Evolutionary conservation across 441 rosid species (phyloP), one percentile per base, ranked within the genome.

Genomic region (Daphne laureola): DNA sequence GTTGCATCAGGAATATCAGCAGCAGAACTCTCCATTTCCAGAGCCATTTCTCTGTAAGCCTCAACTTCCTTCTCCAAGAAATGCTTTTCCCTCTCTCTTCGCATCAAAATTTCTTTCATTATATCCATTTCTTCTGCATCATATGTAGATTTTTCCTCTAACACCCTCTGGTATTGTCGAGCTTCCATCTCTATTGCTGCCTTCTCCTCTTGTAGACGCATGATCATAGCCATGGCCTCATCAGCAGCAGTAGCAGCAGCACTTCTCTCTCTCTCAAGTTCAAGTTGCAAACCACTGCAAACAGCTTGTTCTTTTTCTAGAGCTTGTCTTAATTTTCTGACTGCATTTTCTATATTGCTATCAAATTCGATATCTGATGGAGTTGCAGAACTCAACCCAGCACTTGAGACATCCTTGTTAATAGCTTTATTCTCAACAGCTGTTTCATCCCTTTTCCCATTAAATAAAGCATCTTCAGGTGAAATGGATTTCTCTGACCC

Each of bases 1-100:
- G 38, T 9, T 31, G 38, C 1, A 31, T 31, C 38, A 27, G 52
- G 53, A 27, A 53, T 55, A 55, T 73, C 76, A 52, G 70, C 59
- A 26, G 71, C 77, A 42, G 63, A 53, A 63, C 65, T 72, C 65
- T 77, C 81, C 38, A 62, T 74, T 12, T 62, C 72, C 38, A 75
- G 75, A 64, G 70, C 51, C 62, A 78, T 59, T 73, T 75, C 73
- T 64, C 84, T 74, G 53, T 78, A 81, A 16, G 69, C 60, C 61
- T 85, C 98, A 65, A 81, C 73, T 77, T 87, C 94, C 64, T 80
- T 80, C 83, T 81, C 94, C 72, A 87, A 58, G 69, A 79, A 85
- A 77, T 78, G 81, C 17, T 76, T 85, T 54, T 90, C 98, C 70
- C 51, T 78, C 71, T 87, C 97, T 61, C 96, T 87, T 63, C 84